Conservation (phyloP, 441 rosid genomes). For the Croton setiger region DNA sequence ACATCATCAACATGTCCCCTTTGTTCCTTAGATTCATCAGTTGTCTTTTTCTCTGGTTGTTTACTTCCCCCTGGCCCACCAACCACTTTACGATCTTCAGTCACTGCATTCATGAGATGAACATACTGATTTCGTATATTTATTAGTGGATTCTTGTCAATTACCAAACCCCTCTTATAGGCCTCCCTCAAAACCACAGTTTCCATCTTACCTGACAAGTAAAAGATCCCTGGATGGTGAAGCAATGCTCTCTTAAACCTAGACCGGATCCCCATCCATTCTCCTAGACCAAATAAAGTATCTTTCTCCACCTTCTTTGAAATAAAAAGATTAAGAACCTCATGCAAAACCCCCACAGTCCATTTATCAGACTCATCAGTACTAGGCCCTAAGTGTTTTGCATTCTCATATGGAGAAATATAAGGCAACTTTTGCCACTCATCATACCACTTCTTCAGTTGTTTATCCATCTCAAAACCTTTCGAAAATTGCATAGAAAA, state of each 20-base stretch:
- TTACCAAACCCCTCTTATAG: slow-evolving; percentile 65
- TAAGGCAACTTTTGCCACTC: slow-evolving; percentile 90
- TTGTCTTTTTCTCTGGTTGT: slow-evolving; percentile 34
- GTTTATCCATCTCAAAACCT: slow-evolving; percentile 70
- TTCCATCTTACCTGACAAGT: slow-evolving; percentile 62
- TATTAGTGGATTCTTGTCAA: slow-evolving; percentile 54
- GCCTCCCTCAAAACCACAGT: slow-evolving; percentile 77
- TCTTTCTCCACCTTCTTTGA: slow-evolving; percentile 69
- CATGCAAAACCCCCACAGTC: slow-evolving; percentile 68
- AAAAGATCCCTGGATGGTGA: slow-evolving; percentile 70
- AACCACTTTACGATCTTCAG: slow-evolving; percentile 38
- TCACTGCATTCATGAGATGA: slow-evolving; percentile 68
- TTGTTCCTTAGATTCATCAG: slow-evolving; percentile 25
- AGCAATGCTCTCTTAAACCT: slow-evolving; percentile 84
- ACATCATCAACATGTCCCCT: slow-evolving; percentile 27
- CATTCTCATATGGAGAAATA: slow-evolving; percentile 73
- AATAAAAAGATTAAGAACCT: slow-evolving; percentile 65
- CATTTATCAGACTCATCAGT: slow-evolving; percentile 83
- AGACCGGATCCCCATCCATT: slow-evolving; percentile 69
- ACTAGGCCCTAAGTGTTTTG: slow-evolving; percentile 48
- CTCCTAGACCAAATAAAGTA: slow-evolving; percentile 53
- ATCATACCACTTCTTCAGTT: slow-evolving; percentile 62
- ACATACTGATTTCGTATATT: slow-evolving; percentile 53
- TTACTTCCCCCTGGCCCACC: slow-evolving; percentile 38
- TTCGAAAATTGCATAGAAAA: slow-evolving; percentile 57